phyloP scores from a whole-genome alignment of 108 stramenopile genomes.

The Nannochloropsis oceanica region DNA sequence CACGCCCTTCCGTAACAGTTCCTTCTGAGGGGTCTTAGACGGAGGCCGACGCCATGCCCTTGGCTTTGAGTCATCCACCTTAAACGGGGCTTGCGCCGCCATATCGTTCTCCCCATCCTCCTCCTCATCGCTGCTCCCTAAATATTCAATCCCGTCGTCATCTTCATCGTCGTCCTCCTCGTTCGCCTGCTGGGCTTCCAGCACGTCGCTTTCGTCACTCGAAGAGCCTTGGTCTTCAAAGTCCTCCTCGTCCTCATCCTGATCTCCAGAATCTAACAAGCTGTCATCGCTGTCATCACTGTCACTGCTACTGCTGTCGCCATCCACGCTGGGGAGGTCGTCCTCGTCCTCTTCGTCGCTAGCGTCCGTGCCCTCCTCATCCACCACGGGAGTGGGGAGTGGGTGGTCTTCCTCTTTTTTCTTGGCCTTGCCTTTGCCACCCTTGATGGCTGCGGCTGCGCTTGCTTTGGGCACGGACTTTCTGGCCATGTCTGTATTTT shows the following conservation, averaged over 20 bases:
- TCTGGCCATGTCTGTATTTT: not conserved
- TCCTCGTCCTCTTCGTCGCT: not conserved
- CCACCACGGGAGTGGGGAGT: not conserved
- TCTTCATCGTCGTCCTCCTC: not conserved
- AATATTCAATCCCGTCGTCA: not conserved
- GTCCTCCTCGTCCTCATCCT: no score
- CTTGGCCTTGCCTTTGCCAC: not conserved
- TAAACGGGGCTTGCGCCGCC: not conserved
- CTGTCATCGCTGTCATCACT: no score
- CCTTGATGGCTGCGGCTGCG: not conserved
- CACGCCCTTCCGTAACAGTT: not conserved
- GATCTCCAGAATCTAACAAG: no score
- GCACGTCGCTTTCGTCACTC: slow-evolving; percentile 6
- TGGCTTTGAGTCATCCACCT: not conserved
- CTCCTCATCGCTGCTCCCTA: not conserved
- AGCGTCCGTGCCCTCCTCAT: not conserved
- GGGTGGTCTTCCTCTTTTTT: not conserved
- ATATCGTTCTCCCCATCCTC: not conserved
- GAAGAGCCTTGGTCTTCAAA: slow-evolving; percentile 32
- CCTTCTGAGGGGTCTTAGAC: not conserved
- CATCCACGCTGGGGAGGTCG: not conserved
- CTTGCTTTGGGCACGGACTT: not conserved
- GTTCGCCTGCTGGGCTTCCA: slow-evolving; percentile 23
- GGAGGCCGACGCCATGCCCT: not conserved
- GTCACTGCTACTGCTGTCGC: not conserved